phyloP scores from a whole-genome alignment of 2,329 filamentous ascomycete genomes.

The Fusarium luffae region DNA sequence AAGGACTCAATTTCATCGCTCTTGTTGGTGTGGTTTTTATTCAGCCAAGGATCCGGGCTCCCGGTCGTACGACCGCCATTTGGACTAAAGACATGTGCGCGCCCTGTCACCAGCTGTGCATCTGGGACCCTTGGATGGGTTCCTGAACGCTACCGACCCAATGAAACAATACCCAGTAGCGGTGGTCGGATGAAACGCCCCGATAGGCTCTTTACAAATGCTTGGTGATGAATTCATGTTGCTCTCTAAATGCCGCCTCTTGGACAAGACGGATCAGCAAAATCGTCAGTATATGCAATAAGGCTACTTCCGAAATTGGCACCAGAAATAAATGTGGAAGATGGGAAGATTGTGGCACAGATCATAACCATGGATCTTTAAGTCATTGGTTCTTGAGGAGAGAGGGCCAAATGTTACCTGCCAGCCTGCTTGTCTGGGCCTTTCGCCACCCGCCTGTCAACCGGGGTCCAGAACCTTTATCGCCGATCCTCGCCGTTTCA shows the following conservation, averaged over 20 bases:
- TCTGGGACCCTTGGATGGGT: constrained; percentile 39
- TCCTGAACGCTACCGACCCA: constrained; percentile 26
- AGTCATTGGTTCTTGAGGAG: constrained; percentile 32
- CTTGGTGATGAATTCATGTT: constrained; percentile 6
- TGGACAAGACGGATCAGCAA: constrained; percentile 4
- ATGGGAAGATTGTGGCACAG: constrained; percentile 30
- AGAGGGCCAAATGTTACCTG: neutral
- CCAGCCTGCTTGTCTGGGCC: constrained; percentile 26
- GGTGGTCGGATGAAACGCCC: constrained; percentile 40
- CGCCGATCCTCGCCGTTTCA: constrained; percentile 39
- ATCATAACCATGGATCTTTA: constrained; percentile 21
- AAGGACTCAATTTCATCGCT: neutral
- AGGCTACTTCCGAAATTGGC: constrained; percentile 6
- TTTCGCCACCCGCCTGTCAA: constrained; percentile 42
- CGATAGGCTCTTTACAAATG: constrained; percentile 22
- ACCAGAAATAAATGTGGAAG: constrained; percentile 29
- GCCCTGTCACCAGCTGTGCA: constrained; percentile 30
- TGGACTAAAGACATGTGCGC: constrained; percentile 36
- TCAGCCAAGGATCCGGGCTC: constrained; percentile 29
- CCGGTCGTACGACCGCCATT: constrained; percentile 31
- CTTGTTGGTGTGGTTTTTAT: neutral
- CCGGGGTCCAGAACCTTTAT: constrained; percentile 36
- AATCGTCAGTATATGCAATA: neutral
- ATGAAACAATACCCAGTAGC: constrained; percentile 22
- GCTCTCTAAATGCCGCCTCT: neutral